Percentiles rank a stretch among this genome's conserved stretches.
Evolutionary conservation across 306 rosid species (phyloP).

Genomic region (Gynostemma pentaphyllum): DNA sequence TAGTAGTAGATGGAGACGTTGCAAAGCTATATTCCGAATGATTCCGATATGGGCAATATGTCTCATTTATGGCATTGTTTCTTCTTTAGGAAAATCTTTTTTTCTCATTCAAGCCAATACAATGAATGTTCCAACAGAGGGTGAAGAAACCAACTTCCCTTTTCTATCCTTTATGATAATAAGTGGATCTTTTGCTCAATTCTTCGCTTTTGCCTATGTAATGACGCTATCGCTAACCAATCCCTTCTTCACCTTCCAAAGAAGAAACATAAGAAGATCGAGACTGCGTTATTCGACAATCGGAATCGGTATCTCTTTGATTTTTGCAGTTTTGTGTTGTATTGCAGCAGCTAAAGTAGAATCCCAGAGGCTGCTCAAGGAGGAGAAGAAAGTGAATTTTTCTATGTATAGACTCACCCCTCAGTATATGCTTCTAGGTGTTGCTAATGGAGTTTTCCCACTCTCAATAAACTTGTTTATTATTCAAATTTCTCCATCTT

Average conservation of each 20-base stretch:
- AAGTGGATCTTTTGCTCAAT: too few relatives aligned
- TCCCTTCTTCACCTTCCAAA: too few relatives aligned
- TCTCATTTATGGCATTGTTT: constrained; percentile 12
- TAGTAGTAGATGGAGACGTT: constrained; percentile 21
- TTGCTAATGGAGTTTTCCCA: constrained; percentile 4
- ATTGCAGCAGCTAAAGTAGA: constrained; percentile 26
- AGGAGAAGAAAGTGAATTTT: constrained; percentile 16
- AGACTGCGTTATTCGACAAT: not conserved
- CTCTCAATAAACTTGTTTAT: constrained; percentile 9
- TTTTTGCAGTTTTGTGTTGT: constrained; percentile 19
- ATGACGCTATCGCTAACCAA: too few relatives aligned
- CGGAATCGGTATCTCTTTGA: constrained; percentile 9
- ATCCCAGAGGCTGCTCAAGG: constrained; percentile 12
- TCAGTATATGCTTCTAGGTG: constrained; percentile 25
- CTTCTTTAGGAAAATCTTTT: too few relatives aligned
- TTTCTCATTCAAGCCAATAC: constrained; percentile 21
- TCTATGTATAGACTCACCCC: constrained; percentile 27
- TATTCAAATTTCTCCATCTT: not conserved
- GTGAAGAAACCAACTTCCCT: too few relatives aligned
- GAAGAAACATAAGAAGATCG: too few relatives aligned
- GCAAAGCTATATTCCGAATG: constrained; percentile 10
- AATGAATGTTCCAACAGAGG: too few relatives aligned
- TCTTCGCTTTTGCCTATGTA: too few relatives aligned
- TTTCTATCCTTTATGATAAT: constrained; percentile 7
- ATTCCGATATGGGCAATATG: constrained; percentile 16